These are phyloP conservation scores for Beauveria sp. DNA, from an alignment of 2,329 filamentous ascomycete species.

Conservation along the genomic window DNA sequence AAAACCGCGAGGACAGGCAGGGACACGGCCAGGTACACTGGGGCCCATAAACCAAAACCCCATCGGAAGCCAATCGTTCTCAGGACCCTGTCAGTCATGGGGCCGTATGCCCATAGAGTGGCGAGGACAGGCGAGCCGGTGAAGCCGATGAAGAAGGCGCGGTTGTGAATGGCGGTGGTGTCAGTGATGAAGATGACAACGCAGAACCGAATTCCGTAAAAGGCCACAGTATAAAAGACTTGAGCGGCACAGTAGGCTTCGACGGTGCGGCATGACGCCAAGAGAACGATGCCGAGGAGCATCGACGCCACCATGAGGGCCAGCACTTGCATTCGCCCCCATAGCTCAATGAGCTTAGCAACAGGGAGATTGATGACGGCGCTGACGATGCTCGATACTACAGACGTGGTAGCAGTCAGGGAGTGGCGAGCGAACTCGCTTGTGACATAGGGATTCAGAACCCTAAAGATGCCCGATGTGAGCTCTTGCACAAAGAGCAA, in stretches of 20 bases:
- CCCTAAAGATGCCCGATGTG: slow-evolving; percentile 29
- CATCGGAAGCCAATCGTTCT: slow-evolving; percentile 52
- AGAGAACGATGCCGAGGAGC: slow-evolving; percentile 51
- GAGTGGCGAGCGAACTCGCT: slow-evolving; percentile 44
- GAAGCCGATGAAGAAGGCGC: slow-evolving; percentile 56
- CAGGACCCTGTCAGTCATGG: slow-evolving; percentile 45
- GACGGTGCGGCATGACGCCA: slow-evolving; percentile 55
- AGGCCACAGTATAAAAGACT: slow-evolving; percentile 59
- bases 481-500: slow-evolving; percentile 31
- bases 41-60: slow-evolving; percentile 59
- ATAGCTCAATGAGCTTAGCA: slow-evolving; percentile 60
- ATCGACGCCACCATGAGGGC: slow-evolving; percentile 43
- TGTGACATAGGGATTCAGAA: slow-evolving; percentile 40
- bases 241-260: slow-evolving; percentile 55
- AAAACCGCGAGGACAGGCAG: slow-evolving; percentile 50
- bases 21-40: slow-evolving; percentile 53
- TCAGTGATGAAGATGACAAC: slow-evolving; percentile 57
- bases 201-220: slow-evolving; percentile 29
- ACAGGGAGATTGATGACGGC: slow-evolving; percentile 57
- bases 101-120: slow-evolving; percentile 55
- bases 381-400: slow-evolving; percentile 47
- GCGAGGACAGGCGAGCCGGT: slow-evolving; percentile 60
- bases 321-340: slow-evolving; percentile 58
- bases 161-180: slow-evolving; percentile 56
- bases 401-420: slow-evolving; percentile 42